Evolutionary conservation across 2,329 filamentous ascomycete genomes (phyloP).

Genomic region (Colletotrichum eleusines): DNA sequence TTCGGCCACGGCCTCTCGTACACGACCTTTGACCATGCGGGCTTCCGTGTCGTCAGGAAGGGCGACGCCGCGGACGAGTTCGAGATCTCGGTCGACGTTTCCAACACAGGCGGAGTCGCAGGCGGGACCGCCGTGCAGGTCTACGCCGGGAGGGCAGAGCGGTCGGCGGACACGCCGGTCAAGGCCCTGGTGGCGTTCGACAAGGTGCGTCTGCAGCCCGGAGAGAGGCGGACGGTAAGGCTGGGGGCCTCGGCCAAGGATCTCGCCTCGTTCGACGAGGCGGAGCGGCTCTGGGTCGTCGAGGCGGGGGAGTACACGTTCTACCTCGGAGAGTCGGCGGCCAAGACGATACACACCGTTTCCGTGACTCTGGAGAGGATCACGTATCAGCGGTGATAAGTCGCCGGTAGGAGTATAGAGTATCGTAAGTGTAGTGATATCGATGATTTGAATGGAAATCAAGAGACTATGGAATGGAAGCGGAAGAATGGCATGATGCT

Average conservation of each 20-base stretch:
- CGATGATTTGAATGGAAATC: no score
- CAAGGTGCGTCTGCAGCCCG: constrained; percentile 46
- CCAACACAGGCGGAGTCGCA: constrained; percentile 67
- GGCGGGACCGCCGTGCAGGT: constrained; percentile 69
- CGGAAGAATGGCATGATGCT: no score
- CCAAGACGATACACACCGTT: constrained; percentile 41
- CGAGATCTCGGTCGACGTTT: constrained; percentile 63
- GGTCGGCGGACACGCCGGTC: constrained; percentile 40
- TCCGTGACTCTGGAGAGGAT: neutral
- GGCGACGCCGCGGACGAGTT: constrained; percentile 52
- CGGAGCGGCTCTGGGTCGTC: constrained; percentile 46
- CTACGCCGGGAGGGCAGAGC: constrained; percentile 54
- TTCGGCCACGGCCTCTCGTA: constrained; percentile 77
- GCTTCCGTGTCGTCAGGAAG: constrained; percentile 53
- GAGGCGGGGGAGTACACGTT: constrained; percentile 47
- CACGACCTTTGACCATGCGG: constrained; percentile 68
- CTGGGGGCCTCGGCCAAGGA: constrained; percentile 45
- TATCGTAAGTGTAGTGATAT: no score
- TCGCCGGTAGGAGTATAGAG: no score
- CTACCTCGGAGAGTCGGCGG: constrained; percentile 46
- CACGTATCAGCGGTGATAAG: neutral
- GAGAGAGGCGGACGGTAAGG: constrained; percentile 39
- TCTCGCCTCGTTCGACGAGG: constrained; percentile 47
- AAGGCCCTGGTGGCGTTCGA: constrained; percentile 50
- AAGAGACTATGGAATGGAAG: no score